phyloP scores from a whole-genome alignment of 805 yeast genomes.

The Starmerella bombicola region DNA sequence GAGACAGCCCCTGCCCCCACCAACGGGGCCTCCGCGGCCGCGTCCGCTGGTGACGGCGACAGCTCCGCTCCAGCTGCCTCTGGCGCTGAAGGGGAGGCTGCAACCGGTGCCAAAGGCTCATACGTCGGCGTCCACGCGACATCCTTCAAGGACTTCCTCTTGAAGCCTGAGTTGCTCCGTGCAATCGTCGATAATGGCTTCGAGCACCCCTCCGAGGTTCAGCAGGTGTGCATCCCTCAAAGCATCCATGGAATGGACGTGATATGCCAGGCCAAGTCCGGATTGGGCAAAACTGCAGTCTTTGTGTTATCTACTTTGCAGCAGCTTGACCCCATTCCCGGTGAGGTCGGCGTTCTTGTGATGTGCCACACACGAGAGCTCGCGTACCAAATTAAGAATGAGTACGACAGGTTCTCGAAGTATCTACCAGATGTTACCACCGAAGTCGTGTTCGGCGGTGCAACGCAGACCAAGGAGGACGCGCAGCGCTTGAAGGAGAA shows the following conservation, averaged over 20 bases:
- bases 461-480: constrained; percentile 62
- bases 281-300: constrained; percentile 98
- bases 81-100: constrained; percentile 8
- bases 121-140: constrained; percentile 97
- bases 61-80: constrained; percentile 35
- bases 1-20: constrained; percentile 53
- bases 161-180: constrained; percentile 92
- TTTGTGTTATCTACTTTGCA: constrained; percentile 91
- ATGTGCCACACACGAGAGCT: constrained; percentile 97
- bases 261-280: constrained; percentile 97
- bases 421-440: constrained; percentile 97
- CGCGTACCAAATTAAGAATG: constrained; percentile 96
- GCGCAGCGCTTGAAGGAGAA: constrained; percentile 81
- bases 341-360: constrained; percentile 88
- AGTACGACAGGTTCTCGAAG: constrained; percentile 93
- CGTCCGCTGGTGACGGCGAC: constrained; percentile 1
- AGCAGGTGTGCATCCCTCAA: constrained; percentile 96
- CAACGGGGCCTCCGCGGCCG: constrained; percentile 8
- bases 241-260: constrained; percentile 96
- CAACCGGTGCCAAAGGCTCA: constrained; percentile 68
- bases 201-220: constrained; percentile 99
- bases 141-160: constrained; percentile 92
- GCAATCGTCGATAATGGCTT: constrained; percentile 99
- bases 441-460: constrained; percentile 95
- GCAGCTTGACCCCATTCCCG: constrained; percentile 94